Percentiles rank a stretch among this genome's conserved stretches.
These are phyloP conservation scores for Hypoxylon rickii DNA, from an alignment of 495 filamentous ascomycete genomes.

Conservation along the genomic window DNA sequence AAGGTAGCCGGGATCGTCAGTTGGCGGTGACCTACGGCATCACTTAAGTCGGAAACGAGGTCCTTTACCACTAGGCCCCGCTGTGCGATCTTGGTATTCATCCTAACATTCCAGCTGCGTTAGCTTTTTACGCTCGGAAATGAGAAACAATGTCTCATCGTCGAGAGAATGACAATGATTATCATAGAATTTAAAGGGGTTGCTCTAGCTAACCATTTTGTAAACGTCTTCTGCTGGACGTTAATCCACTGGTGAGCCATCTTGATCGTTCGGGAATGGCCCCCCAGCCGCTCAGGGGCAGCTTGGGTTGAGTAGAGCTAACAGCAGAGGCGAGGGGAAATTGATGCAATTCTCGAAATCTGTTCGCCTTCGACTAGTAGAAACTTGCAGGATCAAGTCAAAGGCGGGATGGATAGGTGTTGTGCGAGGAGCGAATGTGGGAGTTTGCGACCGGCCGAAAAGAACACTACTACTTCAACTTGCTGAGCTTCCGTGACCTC, in stretches of 20 bases:
- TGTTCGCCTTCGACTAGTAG: conserved; percentile 33
- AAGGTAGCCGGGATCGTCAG: background rate
- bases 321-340: conserved; percentile 27
- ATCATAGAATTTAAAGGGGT: conserved; percentile 1
- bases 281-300: conserved; percentile 45
- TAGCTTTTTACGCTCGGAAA: conserved; percentile 19
- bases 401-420: conserved; percentile 23
- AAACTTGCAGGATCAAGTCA: conserved; percentile 6
- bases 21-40: conserved; percentile 69
- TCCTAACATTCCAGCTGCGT: conserved; percentile 57
- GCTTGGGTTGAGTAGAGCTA: conserved; percentile 16
- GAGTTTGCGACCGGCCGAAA: too few species aligned
- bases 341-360: conserved; percentile 37
- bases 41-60: conserved; percentile 84
- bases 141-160: conserved; percentile 19
- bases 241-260: conserved; percentile 92
- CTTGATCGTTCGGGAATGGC: conserved; percentile 46
- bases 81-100: conserved; percentile 89
- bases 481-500: conserved; percentile 20
- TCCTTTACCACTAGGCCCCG: conserved; percentile 78
- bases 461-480: too few species aligned
- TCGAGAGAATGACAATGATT: background rate
- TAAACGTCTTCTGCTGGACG: conserved; percentile 99
- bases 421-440: conserved; percentile 40
- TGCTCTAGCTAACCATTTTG: conserved; percentile 79